Evolutionary conservation across 345 rosid genomes (phyloP), one percentile per base, ranked within the genome.

Genomic region (Rhodomyrtus tomentosa): DNA sequence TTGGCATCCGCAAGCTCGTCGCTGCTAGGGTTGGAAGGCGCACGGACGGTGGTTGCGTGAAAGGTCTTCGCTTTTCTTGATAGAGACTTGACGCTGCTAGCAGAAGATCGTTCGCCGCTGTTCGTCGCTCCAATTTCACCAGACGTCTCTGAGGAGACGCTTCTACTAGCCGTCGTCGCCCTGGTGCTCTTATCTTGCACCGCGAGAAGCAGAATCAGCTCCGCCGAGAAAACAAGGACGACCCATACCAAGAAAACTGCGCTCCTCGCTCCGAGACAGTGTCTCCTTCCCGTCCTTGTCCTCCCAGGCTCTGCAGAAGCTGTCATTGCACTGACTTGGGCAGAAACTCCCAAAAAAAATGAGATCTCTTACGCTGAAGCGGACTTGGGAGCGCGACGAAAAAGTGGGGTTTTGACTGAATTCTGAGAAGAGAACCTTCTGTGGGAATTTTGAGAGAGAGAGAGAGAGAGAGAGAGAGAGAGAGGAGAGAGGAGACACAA

Each of bases 161-260:
- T 68, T 68, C 76, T 7, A 68, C 42, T 32, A 32, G 76, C 5
- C 52, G 52, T 32, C 11, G 42, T 16, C 42, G 12, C 42, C 76
- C 76, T 36, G 85, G 79, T 55, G 82, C 45, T 82, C 48, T 88
- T 91, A 50, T 88, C 87, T 81, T 90, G 88, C 85, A 72, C 91
- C 86, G 87, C 88, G 40, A 88, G 55, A 82, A 88, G 82, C 72
- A 90, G 83, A 85, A 88, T 84, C 53, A 90, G 45, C 76, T 68
- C 76, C 24, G 42, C 76, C 76, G 76, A 68, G 81, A 91, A 84
- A 27, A 92, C 55, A 45, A 94, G 87, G 81, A 92, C 76, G 83
- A 90, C 88, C 87, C 91, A 93, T 27, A 95, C 73, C 81, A 92
- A 84, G 82, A 93, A 84, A 48, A 88, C 49, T 14, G 87, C 85